phyloP scores from a whole-genome alignment of 805 yeast genomes.

The Sungouiozyma ichnusensis region DNA sequence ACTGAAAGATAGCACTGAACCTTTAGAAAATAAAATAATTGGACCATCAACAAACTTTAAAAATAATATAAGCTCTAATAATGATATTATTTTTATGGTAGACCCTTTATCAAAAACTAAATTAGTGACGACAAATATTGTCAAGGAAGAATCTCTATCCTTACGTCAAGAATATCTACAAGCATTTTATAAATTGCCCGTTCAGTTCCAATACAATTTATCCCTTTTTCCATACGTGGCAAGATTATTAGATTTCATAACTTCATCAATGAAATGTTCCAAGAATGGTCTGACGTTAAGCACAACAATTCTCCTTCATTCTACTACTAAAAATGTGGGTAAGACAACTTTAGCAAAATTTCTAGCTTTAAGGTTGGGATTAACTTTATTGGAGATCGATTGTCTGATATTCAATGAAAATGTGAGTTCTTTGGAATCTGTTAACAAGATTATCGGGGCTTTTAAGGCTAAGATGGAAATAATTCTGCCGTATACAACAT shows the following conservation, averaged over 20 bases:
- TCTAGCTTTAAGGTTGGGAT: slow-evolving; percentile 48
- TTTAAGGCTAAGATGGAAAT: slow-evolving; percentile 69
- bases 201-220: slow-evolving; percentile 29
- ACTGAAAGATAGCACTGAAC: neutral
- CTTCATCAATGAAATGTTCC: slow-evolving; percentile 35
- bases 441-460: slow-evolving; percentile 67
- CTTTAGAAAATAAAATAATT: neutral
- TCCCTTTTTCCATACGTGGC: slow-evolving; percentile 37
- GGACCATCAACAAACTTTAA: neutral
- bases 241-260: slow-evolving; percentile 43
- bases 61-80: neutral
- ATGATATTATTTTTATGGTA: slow-evolving; percentile 38
- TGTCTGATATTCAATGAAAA: slow-evolving; percentile 38
- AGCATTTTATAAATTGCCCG: slow-evolving; percentile 36
- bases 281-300: slow-evolving; percentile 32
- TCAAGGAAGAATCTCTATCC: slow-evolving; percentile 31
- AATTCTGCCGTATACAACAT: slow-evolving; percentile 34
- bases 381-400: slow-evolving; percentile 58
- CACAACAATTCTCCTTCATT: slow-evolving; percentile 56
- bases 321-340: slow-evolving; percentile 70
- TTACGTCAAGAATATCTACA: slow-evolving; percentile 32
- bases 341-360: slow-evolving; percentile 55
- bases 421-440: slow-evolving; percentile 57
- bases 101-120: slow-evolving; percentile 57
- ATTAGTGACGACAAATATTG: slow-evolving; percentile 57